Conservation (phyloP, 352 stramenopile species). For the Thalassiosira exigua region DNA sequence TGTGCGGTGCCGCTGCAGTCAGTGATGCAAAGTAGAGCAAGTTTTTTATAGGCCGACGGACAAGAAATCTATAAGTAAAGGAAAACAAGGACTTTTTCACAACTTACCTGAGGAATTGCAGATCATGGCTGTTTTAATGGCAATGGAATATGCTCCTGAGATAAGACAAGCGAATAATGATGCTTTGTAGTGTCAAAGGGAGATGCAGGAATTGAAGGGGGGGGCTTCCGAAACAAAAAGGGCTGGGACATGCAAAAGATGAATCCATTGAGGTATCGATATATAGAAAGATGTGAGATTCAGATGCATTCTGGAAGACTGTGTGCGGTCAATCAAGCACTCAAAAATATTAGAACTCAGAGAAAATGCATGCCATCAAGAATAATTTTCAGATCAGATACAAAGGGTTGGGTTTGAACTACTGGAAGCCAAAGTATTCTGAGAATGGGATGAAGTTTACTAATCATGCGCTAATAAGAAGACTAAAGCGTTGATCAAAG, state of each 20-base stretch:
- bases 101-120: conserved; percentile 25
- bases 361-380: conserved; percentile 22
- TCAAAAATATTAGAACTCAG: conserved; percentile 27
- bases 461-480: background rate
- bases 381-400: conserved; percentile 30
- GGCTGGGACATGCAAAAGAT: conserved; percentile 11
- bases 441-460: conserved; percentile 26
- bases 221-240: conserved; percentile 6
- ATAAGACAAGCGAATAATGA: background rate
- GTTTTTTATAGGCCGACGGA: conserved; percentile 14
- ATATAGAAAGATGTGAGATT: conserved; percentile 27
- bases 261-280: conserved; percentile 18
- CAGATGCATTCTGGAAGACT: conserved; percentile 33
- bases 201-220: background rate
- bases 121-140: background rate
- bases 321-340: conserved; percentile 2
- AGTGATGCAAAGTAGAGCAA: conserved; percentile 18
- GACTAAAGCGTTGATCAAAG: background rate
- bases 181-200: background rate
- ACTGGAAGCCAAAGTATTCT: conserved; percentile 22
- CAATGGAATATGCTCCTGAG: background rate
- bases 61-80: conserved; percentile 4
- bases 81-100: conserved; percentile 28
- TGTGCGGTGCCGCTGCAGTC: conserved; percentile 24
- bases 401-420: conserved; percentile 17